Conservation (phyloP, 768 basidiomycete species). For the Trametes sanguinea region DNA sequence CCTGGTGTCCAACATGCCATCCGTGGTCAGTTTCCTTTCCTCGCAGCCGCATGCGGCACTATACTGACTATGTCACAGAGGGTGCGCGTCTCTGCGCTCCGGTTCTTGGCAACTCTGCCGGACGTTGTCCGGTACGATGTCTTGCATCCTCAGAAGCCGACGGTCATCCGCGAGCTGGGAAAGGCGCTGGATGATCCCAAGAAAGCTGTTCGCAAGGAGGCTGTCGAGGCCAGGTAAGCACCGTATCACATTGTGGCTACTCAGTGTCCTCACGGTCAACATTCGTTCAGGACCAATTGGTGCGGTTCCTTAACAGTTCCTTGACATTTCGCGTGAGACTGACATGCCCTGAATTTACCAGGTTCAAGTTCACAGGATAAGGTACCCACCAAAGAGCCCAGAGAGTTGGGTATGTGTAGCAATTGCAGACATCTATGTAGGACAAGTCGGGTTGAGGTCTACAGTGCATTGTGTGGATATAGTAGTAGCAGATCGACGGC, state of each 20-base stretch:
- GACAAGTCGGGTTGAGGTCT: constrained; percentile 20
- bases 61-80: constrained; percentile 45
- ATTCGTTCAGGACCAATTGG: constrained; percentile 48
- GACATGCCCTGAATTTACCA: constrained; percentile 28
- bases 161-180: constrained; percentile 73
- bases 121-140: constrained; percentile 77
- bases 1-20: constrained; percentile 49
- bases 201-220: constrained; percentile 78
- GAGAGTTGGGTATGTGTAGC: constrained; percentile 12
- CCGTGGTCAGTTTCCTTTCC: constrained; percentile 46
- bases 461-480: constrained; percentile 22
- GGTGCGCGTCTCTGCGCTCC: constrained; percentile 75
- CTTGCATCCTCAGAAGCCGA: constrained; percentile 76
- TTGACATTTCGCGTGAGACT: not conserved
- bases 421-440: constrained; percentile 24
- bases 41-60: not conserved
- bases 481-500: constrained; percentile 11
- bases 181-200: constrained; percentile 88
- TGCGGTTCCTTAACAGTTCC: constrained; percentile 25
- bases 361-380: constrained; percentile 63
- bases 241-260: not conserved
- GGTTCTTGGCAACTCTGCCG: constrained; percentile 74
- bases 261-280: not conserved
- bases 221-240: constrained; percentile 72
- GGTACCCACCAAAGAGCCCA: not conserved